These are phyloP conservation scores for Ceratobasidium theobromae DNA, from an alignment of 1,284 basidiomycete genomes.

Conservation along the genomic window DNA sequence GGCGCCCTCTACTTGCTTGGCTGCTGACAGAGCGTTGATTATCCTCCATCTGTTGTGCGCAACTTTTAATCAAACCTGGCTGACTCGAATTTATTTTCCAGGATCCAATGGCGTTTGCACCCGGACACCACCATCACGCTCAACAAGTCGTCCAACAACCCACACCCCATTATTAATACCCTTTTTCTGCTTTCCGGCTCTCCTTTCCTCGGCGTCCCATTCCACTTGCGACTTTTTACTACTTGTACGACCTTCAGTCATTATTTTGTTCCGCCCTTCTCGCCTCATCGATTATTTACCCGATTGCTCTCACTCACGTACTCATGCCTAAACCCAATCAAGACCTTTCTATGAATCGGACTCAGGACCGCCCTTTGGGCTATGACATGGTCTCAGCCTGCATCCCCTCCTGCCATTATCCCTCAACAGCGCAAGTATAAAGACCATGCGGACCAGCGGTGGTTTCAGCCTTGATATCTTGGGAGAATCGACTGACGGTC, in stretches of 20 bases:
- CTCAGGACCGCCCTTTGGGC: too few relatives aligned
- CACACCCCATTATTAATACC: conserved; percentile 14
- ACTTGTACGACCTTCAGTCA: not conserved
- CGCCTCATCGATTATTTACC: not conserved
- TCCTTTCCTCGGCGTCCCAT: not conserved
- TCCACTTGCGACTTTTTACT: too few relatives aligned
- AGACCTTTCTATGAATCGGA: not conserved
- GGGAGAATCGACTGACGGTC: too few relatives aligned
- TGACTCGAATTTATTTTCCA: not conserved
- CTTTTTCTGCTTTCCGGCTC: not conserved
- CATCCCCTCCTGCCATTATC: too few relatives aligned
- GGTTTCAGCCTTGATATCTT: not conserved
- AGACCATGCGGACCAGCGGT: not conserved
- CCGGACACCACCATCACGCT: conserved; percentile 7
- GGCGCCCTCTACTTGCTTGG: too few relatives aligned
- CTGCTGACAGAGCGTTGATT: too few relatives aligned
- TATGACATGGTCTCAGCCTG: too few relatives aligned
- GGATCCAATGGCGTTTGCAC: conserved; percentile 26
- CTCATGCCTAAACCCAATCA: not conserved
- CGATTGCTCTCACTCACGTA: too few relatives aligned
- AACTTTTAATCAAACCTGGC: not conserved
- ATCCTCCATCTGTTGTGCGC: too few relatives aligned
- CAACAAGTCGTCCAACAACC: conserved; percentile 21
- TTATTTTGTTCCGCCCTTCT: too few relatives aligned
- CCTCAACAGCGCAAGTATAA: too few relatives aligned